Base-by-base conservation (phyloP, 495 filamentous ascomycete genomes). In the Wilcoxina mikolae region DNA sequence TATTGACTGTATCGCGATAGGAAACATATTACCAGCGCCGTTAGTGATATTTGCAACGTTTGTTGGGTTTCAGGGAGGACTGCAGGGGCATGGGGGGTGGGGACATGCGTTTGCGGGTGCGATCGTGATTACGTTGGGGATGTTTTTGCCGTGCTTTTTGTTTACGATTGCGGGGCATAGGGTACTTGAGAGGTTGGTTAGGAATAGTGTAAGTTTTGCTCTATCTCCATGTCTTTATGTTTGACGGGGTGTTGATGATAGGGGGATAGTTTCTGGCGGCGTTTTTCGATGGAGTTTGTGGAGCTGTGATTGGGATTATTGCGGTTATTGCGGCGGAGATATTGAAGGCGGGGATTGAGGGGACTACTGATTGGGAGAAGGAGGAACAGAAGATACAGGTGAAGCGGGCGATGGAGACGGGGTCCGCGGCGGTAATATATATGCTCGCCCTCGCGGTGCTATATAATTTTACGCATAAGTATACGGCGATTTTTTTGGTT, bases 21-120 rank as follows among this genome's bases (percentile, higher is more conserved):
- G 64, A n/a, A 69, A 70, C 49, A 55, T 68, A 2, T 33, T 70
- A 4, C 68, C 68, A 17, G 68, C 68, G 10, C 68, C 68, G 22
- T 58, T 70, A 25, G 65, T 69, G n/a, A 69, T 69, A 20, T 70
- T 70, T 55, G 58, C 63, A 15, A 70, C 64, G 0, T 70, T 70
- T 53, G 68, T 70, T 27, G 68, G 68, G 3, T 69, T 67, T 43
- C 68, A 68, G 58, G 68, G 68, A 15, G 68, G 68, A 2, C 51
- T 62, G 31, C 25, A 54, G 18, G 56, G 45, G 1, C 9, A 48
- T 11, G 54, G 64, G 2, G 60, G 59, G 31, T 20, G 66, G 2
- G 57, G 62, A 20, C 53, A 51, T 12, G 68, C 68, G 25, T 67
- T 70, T 60, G 66, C 64, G 5, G 68, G 68, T 11, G 67, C 68